Base-by-base conservation (phyloP, 2,329 filamentous ascomycete species). In the Pyrenophora tritici-repentis region DNA sequence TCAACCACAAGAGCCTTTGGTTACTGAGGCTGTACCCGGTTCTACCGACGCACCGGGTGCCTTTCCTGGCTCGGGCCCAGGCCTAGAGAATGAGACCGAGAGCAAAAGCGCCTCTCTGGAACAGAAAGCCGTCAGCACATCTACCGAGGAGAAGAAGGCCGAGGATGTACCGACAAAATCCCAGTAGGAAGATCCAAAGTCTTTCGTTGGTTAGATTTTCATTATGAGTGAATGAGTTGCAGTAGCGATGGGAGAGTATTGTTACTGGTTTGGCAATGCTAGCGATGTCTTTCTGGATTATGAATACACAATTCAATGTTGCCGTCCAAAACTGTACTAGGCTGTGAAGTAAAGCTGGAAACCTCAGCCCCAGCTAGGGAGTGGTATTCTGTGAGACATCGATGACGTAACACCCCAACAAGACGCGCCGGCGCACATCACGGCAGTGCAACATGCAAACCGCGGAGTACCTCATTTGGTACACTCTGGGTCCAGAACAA, bases 11-110 rank as follows among this genome's bases (percentile, higher is more conserved):
- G 57, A 62, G 37, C 55, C 55, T 4, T 31, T 62, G 13, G 52
- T 60, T 12, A 53, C 45, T 16, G 42, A 55, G 13, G 53, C 47
- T 7, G 50, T 45, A 6, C 40, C 52, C 22, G 61, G 56, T 1
- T 59, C 61, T 13, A 49, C 53, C 6, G 61, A 62, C 8, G 58
- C 59, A 3, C 63, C 60, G 12, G 62, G 63, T 20, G 60, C 61
- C 2, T 66, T 63, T 41, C 60, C 63, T 31, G 58, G 47, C 3
- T 47, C 46, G 13, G 55, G 52, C 4, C 36, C 55, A 17, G 48
- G 50, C 17, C 29, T 55, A 20, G 42, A 43, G 12, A 48, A 59
- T 8, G 41, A 51, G 1, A 35, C 18, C n/a, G 41, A 31, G 18
- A 35, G 24, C n/a, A 50, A 50, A 20, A 42, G 44, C 20, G 32